A percentile compares a stretch with the other conserved stretches of the same genome.
Conservation (phyloP, 2,329 filamentous ascomycete genomes). For the Parastagonospora nodorum region DNA sequence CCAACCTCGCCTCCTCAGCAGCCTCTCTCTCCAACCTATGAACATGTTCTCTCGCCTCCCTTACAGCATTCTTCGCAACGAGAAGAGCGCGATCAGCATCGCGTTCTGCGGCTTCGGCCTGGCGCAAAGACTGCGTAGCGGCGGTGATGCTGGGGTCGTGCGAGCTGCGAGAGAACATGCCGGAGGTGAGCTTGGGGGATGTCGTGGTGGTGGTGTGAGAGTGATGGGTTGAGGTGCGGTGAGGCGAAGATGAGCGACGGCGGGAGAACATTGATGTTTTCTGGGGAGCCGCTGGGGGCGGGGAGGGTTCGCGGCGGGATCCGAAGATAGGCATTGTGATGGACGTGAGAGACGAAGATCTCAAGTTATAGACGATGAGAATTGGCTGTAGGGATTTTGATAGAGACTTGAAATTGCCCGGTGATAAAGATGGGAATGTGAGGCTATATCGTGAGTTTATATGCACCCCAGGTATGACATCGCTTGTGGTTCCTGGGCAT, state of each 20-base stretch:
- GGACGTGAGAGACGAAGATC: not conserved
- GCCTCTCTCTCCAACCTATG: constrained; percentile 68
- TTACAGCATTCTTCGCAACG: constrained; percentile 62
- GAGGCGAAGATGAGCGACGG: constrained; percentile 43
- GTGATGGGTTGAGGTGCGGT: constrained; percentile 22
- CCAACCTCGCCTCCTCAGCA: constrained; percentile 55
- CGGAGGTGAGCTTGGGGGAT: constrained; percentile 34
- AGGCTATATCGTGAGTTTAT: constrained; percentile 2
- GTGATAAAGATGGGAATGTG: not conserved
- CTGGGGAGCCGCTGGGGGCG: constrained; percentile 29
- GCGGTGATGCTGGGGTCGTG: constrained; percentile 67
- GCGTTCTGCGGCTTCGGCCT: constrained; percentile 66
- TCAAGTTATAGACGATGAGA: not conserved
- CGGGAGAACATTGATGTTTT: constrained; percentile 44
- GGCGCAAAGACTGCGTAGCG: constrained; percentile 65
- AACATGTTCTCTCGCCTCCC: constrained; percentile 67
- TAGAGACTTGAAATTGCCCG: not conserved
- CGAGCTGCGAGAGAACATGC: constrained; percentile 51
- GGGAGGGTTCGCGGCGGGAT: constrained; percentile 29
- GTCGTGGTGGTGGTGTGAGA: constrained; percentile 23
- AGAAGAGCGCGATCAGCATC: constrained; percentile 69
- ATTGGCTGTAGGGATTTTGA: not conserved
- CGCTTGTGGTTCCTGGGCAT: not conserved
- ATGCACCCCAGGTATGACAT: constrained; percentile 1
- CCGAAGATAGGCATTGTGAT: constrained; percentile 44